phyloP scores from a whole-genome alignment of 1,284 basidiomycete genomes.

The Hypsizygus ulmarius region DNA sequence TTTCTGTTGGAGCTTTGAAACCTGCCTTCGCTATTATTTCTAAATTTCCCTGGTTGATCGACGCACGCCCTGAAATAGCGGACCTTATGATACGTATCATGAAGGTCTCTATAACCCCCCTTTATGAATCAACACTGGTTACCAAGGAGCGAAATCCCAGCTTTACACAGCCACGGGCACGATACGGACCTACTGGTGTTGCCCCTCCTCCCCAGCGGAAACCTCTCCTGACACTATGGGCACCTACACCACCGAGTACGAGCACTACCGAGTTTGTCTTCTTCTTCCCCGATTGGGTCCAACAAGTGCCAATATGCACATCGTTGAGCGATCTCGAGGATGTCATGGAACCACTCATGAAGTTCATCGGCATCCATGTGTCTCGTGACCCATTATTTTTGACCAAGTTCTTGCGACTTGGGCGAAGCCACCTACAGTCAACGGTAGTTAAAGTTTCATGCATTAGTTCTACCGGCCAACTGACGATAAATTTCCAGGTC shows the following conservation, averaged over 20 bases:
- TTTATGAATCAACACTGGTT: constrained; percentile 60
- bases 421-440: constrained; percentile 33
- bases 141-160: constrained; percentile 55
- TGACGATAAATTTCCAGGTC: constrained; percentile 31
- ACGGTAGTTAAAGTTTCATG: constrained; percentile 24
- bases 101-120: constrained; percentile 60
- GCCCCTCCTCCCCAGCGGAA: constrained; percentile 53
- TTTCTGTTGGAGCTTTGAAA: constrained; percentile 82
- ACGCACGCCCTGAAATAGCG: constrained; percentile 79
- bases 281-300: constrained; percentile 85
- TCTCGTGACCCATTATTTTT: constrained; percentile 62
- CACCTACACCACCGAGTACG: constrained; percentile 76
- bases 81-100: constrained; percentile 80
- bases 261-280: constrained; percentile 74
- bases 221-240: constrained; percentile 61
- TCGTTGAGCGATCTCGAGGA: constrained; percentile 67
- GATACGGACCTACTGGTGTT: constrained; percentile 58
- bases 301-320: constrained; percentile 66
- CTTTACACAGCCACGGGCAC: constrained; percentile 59
- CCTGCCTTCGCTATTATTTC: constrained; percentile 79
- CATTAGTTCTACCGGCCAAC: constrained; percentile 11
- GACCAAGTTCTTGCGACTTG: constrained; percentile 41
- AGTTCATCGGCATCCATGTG: constrained; percentile 73
- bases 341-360: constrained; percentile 74
- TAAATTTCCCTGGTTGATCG: constrained; percentile 84